Percentiles rank a stretch among this genome's conserved stretches.
Conservation (phyloP, 1,139 yeast genomes). For the Arxiozyma slooffiae region DNA sequence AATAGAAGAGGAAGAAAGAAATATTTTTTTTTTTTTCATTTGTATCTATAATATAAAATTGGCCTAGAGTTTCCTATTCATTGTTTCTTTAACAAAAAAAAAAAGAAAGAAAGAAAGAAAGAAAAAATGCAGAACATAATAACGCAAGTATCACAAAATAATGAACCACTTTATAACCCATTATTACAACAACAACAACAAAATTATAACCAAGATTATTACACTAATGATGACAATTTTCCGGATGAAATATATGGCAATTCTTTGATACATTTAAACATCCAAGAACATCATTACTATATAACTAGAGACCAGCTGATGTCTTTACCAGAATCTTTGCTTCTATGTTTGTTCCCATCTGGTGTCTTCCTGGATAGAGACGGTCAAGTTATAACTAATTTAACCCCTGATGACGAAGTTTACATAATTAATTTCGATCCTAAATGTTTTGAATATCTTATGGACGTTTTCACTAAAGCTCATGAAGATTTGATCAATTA, state of each 20-base stretch:
- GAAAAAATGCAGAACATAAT: conserved; percentile 38
- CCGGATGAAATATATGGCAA: conserved; percentile 40
- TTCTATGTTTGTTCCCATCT: conserved; percentile 79
- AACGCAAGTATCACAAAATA: conserved; percentile 54
- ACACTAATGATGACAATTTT: conserved; percentile 14
- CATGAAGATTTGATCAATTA: conserved; percentile 25
- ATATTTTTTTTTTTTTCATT: not conserved
- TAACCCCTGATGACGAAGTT: conserved; percentile 69
- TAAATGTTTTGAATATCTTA: conserved; percentile 70
- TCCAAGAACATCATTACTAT: conserved; percentile 59
- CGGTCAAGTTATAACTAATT: conserved; percentile 66
- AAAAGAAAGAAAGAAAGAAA: too few species aligned
- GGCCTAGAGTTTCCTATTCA: not conserved
- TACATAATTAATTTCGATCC: conserved; percentile 74
- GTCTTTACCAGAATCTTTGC: conserved; percentile 82
- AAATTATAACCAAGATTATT: conserved; percentile 49
- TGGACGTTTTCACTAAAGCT: conserved; percentile 41
- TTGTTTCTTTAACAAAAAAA: too few species aligned
- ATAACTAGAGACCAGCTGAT: conserved; percentile 82
- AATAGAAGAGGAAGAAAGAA: too few species aligned
- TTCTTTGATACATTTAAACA: conserved; percentile 58
- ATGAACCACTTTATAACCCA: conserved; percentile 13
- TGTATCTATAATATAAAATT: not conserved
- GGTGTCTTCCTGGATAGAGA: conserved; percentile 72
- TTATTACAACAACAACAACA: conserved; percentile 38